Evolutionary conservation across 148 eudicot species (phyloP).

Genomic region (Spergularia marina): DNA sequence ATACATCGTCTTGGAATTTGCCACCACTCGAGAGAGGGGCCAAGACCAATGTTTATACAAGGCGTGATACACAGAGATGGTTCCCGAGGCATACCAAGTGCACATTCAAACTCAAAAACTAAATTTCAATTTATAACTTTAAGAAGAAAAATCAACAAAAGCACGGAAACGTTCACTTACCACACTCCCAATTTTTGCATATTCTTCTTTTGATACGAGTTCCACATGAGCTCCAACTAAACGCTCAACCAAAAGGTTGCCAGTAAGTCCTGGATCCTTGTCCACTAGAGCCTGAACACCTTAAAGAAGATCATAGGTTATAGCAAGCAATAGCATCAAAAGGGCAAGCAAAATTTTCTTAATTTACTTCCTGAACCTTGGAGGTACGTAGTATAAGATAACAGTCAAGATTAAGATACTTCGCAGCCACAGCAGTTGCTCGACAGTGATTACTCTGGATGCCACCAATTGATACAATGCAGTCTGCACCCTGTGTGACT

Average conservation of each 20-base stretch:
- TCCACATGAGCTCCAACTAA: conserved; percentile 97
- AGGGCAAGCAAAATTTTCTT: background rate
- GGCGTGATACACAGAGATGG: too few relatives aligned
- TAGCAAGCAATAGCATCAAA: conserved; percentile 12
- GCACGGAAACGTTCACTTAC: conserved; percentile 35
- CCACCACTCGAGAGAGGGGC: too few relatives aligned
- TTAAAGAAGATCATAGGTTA: conserved; percentile 2
- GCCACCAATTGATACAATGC: conserved; percentile 82
- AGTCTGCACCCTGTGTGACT: conserved; percentile 85
- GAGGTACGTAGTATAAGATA: conserved; percentile 90
- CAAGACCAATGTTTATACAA: too few relatives aligned
- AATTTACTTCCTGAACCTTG: conserved; percentile 48
- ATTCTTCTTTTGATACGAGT: conserved; percentile 95
- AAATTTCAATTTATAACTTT: background rate
- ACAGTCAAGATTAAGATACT: conserved; percentile 87
- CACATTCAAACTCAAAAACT: background rate
- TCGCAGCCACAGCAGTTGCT: conserved; percentile 96
- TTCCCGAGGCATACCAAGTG: too few relatives aligned
- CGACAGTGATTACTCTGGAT: conserved; percentile 98
- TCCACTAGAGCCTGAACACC: conserved; percentile 69
- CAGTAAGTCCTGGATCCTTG: conserved; percentile 90
- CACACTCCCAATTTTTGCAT: conserved; percentile 76
- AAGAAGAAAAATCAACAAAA: background rate
- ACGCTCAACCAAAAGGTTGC: conserved; percentile 94
- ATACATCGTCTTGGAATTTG: too few relatives aligned